A percentile compares a stretch with the other conserved stretches of the same genome.
These are phyloP conservation scores for Yamadazyma oceani DNA, from an alignment of 1,139 yeast genomes.

Conservation along the genomic window DNA sequence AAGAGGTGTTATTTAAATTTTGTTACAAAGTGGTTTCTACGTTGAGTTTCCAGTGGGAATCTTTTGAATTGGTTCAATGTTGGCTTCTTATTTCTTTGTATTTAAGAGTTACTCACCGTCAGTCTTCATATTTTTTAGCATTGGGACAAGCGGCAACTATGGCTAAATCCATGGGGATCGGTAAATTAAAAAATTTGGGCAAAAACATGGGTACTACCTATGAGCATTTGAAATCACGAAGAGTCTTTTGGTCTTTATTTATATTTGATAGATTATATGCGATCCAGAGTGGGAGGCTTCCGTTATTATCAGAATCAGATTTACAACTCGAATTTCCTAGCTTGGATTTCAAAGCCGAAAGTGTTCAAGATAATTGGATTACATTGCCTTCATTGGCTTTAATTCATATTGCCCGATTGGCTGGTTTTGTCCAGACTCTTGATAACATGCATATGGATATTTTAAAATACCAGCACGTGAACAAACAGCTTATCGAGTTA, in stretches of 20 bases:
- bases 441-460: slow-evolving; percentile 27
- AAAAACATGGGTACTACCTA: slow-evolving; percentile 31
- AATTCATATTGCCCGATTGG: slow-evolving; percentile 42
- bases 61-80: slow-evolving; percentile 62
- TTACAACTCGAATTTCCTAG: slow-evolving; percentile 34
- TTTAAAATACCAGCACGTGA: slow-evolving; percentile 34
- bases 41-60: slow-evolving; percentile 66
- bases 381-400: slow-evolving; percentile 51
- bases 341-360: slow-evolving; percentile 27
- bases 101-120: slow-evolving; percentile 56
- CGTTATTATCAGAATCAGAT: slow-evolving; percentile 37
- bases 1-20: slow-evolving; percentile 54
- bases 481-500: slow-evolving; percentile 30
- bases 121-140: slow-evolving; percentile 54
- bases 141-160: slow-evolving; percentile 55
- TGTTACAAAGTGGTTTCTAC: slow-evolving; percentile 47
- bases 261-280: slow-evolving; percentile 56
- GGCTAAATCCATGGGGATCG: slow-evolving; percentile 59
- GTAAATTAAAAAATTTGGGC: slow-evolving; percentile 18
- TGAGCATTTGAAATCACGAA: slow-evolving; percentile 49
- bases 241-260: slow-evolving; percentile 60
- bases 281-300: slow-evolving; percentile 55
- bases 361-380: slow-evolving; percentile 51
- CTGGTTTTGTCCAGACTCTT: slow-evolving; percentile 36
- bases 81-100: slow-evolving; percentile 59